Evolutionary conservation across 192 early-diverging fungal species (phyloP).

Genomic region (Chytriomyces hyalinus): DNA sequence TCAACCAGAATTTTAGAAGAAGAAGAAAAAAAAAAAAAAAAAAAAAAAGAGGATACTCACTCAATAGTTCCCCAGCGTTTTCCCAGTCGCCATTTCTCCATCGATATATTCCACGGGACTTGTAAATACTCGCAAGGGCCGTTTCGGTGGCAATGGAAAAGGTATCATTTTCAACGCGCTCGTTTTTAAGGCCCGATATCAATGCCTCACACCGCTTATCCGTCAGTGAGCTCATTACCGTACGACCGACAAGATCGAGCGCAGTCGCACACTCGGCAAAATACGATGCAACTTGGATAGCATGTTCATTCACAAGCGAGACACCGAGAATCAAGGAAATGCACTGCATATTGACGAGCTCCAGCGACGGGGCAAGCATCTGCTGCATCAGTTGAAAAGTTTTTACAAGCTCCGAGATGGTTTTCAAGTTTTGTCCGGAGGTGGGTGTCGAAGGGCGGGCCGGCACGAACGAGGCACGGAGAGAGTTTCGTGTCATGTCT

Average conservation of each 20-base stretch:
- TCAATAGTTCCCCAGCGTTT: neutral
- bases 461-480: neutral
- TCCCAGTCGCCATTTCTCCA: constrained; percentile 21
- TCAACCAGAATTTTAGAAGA: neutral
- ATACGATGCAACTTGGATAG: constrained; percentile 18
- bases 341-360: constrained; percentile 18
- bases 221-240: neutral
- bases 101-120: neutral
- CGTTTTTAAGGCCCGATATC: neutral
- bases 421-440: neutral
- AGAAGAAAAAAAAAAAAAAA: neutral
- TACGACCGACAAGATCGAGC: neutral
- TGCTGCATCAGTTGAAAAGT: constrained; percentile 6
- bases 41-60: neutral
- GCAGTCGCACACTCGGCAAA: constrained; percentile 14
- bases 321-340: constrained; percentile 18
- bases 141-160: neutral
- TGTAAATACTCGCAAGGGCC: constrained; percentile 3
- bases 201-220: neutral
- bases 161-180: neutral
- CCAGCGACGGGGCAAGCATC: constrained; percentile 9
- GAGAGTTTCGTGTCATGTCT: neutral
- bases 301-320: neutral
- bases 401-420: constrained; percentile 19
- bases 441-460: neutral